Percentiles rank a stretch among this genome's conserved stretches.
These are phyloP conservation scores for Theileria equi DNA, from an alignment of 169 alveolate species.

Conservation along the genomic window DNA sequence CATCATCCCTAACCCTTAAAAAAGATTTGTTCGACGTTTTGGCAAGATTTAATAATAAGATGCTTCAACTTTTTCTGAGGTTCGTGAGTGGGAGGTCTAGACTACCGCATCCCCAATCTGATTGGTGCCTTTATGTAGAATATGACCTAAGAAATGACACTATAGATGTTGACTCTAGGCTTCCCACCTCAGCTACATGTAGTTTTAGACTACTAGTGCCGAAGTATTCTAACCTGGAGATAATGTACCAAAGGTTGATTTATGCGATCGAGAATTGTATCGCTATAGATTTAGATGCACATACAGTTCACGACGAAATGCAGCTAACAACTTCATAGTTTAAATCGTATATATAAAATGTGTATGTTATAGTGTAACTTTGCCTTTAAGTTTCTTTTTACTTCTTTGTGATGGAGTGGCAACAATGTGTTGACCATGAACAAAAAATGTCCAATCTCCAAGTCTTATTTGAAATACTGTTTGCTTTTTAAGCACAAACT, in stretches of 20 bases:
- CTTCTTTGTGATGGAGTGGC: conserved; percentile 59
- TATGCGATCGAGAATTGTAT: conserved; percentile 87
- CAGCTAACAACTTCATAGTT: conserved; percentile 8
- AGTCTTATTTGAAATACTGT: conserved; percentile 32
- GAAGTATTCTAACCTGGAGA: conserved; percentile 77
- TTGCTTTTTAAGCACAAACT: conserved; percentile 32
- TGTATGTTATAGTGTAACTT: neutral
- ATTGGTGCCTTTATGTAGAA: conserved; percentile 85
- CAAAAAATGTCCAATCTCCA: conserved; percentile 37
- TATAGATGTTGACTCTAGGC: conserved; percentile 73
- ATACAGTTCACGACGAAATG: conserved; percentile 59
- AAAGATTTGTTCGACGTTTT: conserved; percentile 81
- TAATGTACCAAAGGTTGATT: conserved; percentile 79
- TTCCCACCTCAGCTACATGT: conserved; percentile 89
- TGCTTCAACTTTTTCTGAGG: conserved; percentile 83
- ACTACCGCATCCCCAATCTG: conserved; percentile 82
- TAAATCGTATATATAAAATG: neutral
- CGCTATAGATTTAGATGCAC: conserved; percentile 88
- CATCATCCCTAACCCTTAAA: conserved; percentile 75
- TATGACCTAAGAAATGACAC: conserved; percentile 64
- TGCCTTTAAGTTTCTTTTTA: conserved; percentile 39
- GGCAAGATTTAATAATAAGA: conserved; percentile 81
- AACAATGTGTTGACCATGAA: conserved; percentile 49
- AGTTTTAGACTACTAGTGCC: conserved; percentile 86
- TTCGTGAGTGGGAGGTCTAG: conserved; percentile 89